Base-by-base conservation (phyloP, 228 moss, liverwort and hornwort genomes). In the Sphagnum magellanicum region DNA sequence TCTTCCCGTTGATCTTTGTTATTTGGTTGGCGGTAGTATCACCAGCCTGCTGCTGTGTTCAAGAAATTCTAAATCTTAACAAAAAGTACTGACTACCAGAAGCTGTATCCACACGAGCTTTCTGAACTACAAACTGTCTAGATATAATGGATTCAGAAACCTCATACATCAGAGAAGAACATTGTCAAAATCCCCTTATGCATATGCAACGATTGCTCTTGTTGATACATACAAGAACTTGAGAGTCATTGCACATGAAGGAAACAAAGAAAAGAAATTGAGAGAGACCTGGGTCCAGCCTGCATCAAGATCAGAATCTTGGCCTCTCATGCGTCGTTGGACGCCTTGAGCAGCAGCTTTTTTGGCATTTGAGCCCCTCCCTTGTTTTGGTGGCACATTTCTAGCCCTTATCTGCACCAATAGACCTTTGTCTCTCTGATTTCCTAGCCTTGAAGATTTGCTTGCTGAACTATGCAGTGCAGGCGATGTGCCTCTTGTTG, bases 341-440 rank as follows among this genome's bases (percentile, higher is more conserved):
- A 89, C 71, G 14, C 90, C 92, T 13, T 83, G 84, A 4, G 84
- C 84, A 63, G 92, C 84, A 52, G 95, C 92, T 68, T 90, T 95
- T 61, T 84, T 90, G 6, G 92, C 77, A 70, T 79, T 89, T 71
- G 81, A 88, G 46, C 92, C 95, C 76, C 90, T 70, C 52, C 95
- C 95, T 87, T 90, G 88, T 69, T 77, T 90, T 16, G 92, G 94
- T 69, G 94, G 90, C 60, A 85, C 81, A 57, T 88, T 90, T 6
- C 67, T 87, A 55, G 84, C 81, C 73, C 78, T 71, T 8, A 83
- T 63, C 67, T 69, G 83, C 66, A 85, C 62, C n/a, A 50, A 8
- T 17, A 63, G 52, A 58, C 66, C 70, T 15, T n/a, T 5, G 17
- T 6, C 65, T n/a, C 55, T 57, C 13, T 57, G 10, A 57, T 57